Conservation (phyloP, 129 eudicot species). For the Flaveria linearis region DNA sequence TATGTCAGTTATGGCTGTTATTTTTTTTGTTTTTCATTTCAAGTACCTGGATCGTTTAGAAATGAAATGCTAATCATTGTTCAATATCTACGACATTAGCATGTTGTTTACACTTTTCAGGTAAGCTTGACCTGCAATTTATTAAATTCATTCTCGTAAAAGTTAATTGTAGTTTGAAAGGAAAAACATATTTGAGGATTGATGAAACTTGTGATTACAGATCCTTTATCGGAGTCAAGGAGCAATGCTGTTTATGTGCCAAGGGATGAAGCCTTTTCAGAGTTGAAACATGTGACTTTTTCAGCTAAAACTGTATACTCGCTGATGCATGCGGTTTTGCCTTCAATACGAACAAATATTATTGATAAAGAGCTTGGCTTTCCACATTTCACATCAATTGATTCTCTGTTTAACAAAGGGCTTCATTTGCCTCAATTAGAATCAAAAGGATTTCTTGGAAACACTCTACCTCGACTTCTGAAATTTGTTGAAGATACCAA, state of each 20-base stretch:
- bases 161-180: not conserved
- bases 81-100: too few relatives aligned
- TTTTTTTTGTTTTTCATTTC: too few relatives aligned
- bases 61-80: not conserved
- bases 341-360: conserved; percentile 36
- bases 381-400: conserved; percentile 62
- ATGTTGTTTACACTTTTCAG: not conserved
- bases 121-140: not conserved
- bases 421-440: conserved; percentile 30
- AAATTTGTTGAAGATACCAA: conserved; percentile 36
- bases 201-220: conserved; percentile 34
- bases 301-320: conserved; percentile 46
- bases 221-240: conserved; percentile 59
- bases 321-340: conserved; percentile 56
- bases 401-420: conserved; percentile 57
- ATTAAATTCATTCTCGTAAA: not conserved
- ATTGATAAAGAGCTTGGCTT: conserved; percentile 49
- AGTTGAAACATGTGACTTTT: conserved; percentile 49
- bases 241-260: conserved; percentile 55
- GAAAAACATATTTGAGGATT: not conserved
- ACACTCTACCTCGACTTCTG: conserved; percentile 49
- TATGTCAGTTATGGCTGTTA: not conserved
- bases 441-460: conserved; percentile 24
- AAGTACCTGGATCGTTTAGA: not conserved
- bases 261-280: conserved; percentile 77